These are phyloP conservation scores for Lagenaria siceraria DNA, from an alignment of 306 rosid genomes.

Conservation along the genomic window DNA sequence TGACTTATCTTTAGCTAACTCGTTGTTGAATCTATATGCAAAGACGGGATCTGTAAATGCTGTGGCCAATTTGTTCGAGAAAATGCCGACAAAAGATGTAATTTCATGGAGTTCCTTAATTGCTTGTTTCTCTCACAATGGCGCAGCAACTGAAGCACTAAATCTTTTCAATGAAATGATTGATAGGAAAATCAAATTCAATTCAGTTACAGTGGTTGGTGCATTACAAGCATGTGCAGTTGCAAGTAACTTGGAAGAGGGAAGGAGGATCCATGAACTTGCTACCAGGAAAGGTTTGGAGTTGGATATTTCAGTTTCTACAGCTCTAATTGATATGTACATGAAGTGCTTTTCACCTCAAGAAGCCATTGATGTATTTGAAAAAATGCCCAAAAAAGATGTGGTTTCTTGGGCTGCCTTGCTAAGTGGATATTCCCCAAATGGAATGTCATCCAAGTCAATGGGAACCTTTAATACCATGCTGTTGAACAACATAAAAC, in stretches of 20 bases:
- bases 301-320: conserved; percentile 40
- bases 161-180: conserved; percentile 50
- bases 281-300: conserved; percentile 34
- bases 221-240: conserved; percentile 57
- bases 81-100: conserved; percentile 45
- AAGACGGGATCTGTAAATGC: conserved; percentile 34
- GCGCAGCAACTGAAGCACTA: conserved; percentile 34
- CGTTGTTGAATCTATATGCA: conserved; percentile 50
- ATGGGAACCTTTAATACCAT: conserved; percentile 36
- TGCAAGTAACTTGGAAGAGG: conserved; percentile 39
- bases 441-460: conserved; percentile 55
- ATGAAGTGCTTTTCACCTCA: conserved; percentile 59
- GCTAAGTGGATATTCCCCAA: conserved; percentile 49
- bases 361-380: conserved; percentile 38
- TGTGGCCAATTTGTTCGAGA: conserved; percentile 43
- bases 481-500: conserved; percentile 33
- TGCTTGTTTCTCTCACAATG: conserved; percentile 59
- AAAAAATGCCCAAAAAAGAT: conserved; percentile 58
- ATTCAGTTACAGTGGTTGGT: conserved; percentile 42
- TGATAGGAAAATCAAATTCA: conserved; percentile 35
- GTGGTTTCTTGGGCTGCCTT: conserved; percentile 68
- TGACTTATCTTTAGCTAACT: conserved; percentile 40
- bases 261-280: conserved; percentile 49
- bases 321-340: conserved; percentile 59
- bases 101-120: conserved; percentile 83